Evolutionary conservation across 1,284 basidiomycete species (phyloP).

Genomic region (Lentinus polychrous): DNA sequence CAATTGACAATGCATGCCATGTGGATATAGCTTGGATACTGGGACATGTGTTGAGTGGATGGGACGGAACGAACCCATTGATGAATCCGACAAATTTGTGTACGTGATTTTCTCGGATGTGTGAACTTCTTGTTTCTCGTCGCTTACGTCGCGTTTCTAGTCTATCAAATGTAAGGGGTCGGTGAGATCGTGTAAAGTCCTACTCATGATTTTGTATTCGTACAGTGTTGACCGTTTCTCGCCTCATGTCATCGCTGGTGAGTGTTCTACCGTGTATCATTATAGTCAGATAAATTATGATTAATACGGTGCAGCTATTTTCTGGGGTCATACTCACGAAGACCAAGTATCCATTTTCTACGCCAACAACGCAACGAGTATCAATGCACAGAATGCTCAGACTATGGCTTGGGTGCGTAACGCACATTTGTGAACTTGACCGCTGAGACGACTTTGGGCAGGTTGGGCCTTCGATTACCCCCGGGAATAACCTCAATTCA

Average conservation of each 20-base stretch:
- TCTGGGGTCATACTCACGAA: constrained; percentile 80
- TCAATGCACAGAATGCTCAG: constrained; percentile 50
- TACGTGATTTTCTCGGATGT: too few species aligned
- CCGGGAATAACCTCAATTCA: constrained; percentile 69
- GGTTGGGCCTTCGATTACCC: constrained; percentile 69
- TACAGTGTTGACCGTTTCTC: constrained; percentile 74
- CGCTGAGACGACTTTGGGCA: too few species aligned
- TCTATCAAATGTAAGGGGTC: constrained; percentile 61
- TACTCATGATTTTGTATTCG: constrained; percentile 6
- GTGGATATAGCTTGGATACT: constrained; percentile 62
- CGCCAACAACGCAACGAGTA: constrained; percentile 61
- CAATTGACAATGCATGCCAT: neutral
- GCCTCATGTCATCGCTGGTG: constrained; percentile 70
- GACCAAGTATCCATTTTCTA: constrained; percentile 74
- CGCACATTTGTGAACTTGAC: neutral
- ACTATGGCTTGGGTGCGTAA: constrained; percentile 45
- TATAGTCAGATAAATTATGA: too few species aligned
- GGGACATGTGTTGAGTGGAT: constrained; percentile 72
- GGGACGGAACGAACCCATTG: constrained; percentile 65
- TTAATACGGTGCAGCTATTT: constrained; percentile 42
- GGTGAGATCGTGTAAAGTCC: constrained; percentile 8
- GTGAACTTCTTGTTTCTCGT: too few species aligned
- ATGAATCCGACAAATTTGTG: constrained; percentile 59
- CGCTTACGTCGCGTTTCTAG: constrained; percentile 25
- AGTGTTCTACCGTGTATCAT: constrained; percentile 23